A percentile compares a stretch with the other conserved stretches of the same genome.
These are phyloP conservation scores for Xylaria intraflava DNA, from an alignment of 495 filamentous ascomycete genomes.

Conservation along the genomic window DNA sequence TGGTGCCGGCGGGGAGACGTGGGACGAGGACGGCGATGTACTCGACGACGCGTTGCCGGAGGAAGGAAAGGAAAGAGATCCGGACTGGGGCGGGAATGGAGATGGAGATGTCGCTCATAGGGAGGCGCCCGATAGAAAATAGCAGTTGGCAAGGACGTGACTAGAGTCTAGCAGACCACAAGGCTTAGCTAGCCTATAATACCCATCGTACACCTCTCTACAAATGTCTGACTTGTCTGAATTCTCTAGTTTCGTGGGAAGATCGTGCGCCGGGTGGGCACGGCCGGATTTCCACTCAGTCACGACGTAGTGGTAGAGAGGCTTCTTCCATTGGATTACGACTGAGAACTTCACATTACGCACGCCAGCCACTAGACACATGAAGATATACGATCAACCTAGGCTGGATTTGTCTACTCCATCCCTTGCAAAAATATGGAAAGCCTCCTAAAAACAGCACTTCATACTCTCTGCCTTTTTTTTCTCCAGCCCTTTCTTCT, in stretches of 20 bases:
- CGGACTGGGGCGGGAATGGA: conserved; percentile 19
- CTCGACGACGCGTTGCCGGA: background rate
- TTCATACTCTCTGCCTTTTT: conserved; percentile 35
- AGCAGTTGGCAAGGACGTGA: background rate
- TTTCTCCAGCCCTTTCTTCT: conserved; percentile 36
- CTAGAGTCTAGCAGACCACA: background rate
- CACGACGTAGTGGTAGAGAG: background rate
- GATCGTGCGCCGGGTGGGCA: background rate
- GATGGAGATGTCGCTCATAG: background rate
- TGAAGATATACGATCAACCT: conserved; percentile 44
- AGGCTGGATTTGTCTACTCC: conserved; percentile 41
- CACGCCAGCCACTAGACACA: conserved; percentile 26
- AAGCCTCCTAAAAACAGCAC: conserved; percentile 38
- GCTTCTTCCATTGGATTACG: conserved; percentile 4
- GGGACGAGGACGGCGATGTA: conserved; percentile 2
- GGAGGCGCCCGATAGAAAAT: background rate
- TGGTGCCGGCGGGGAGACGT: conserved; percentile 7
- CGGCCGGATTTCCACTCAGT: background rate
- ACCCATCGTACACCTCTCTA: background rate
- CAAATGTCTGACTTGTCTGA: background rate
- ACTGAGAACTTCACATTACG: conserved; percentile 17
- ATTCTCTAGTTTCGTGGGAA: background rate
- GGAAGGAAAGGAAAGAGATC: conserved; percentile 9
- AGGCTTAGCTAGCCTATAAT: too few relatives aligned
- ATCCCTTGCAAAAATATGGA: conserved; percentile 28